A percentile compares a stretch with the other conserved stretches of the same genome.
Conservation (phyloP, 2,329 filamentous ascomycete species). For the Endoconidiophora polonica region DNA sequence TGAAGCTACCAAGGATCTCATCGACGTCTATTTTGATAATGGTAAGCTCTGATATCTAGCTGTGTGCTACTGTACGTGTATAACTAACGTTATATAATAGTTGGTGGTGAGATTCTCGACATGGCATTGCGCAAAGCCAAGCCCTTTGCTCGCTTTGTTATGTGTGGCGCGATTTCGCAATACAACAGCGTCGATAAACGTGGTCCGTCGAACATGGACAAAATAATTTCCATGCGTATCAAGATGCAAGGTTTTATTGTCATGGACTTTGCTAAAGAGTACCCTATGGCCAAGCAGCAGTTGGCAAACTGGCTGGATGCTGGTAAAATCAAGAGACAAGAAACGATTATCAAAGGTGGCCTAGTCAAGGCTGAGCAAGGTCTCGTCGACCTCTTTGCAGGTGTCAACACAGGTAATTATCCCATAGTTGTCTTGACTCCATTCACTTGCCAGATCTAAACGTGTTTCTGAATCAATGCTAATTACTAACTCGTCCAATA, state of each 20-base stretch:
- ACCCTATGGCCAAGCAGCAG: conserved; percentile 38
- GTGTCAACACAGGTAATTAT: conserved; percentile 50
- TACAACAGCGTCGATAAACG: conserved; percentile 41
- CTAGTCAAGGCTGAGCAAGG: conserved; percentile 45
- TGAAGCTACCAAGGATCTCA: conserved; percentile 39
- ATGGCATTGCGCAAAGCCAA: conserved; percentile 47
- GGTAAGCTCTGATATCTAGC: conserved; percentile 16
- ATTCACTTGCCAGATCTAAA: neutral
- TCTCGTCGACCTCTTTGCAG: conserved; percentile 47
- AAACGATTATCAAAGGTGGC: conserved; percentile 56
- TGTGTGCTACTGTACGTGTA: conserved; percentile 3
- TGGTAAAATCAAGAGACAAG: conserved; percentile 55
- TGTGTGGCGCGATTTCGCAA: conserved; percentile 54
- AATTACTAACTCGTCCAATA: neutral
- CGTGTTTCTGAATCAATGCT: neutral
- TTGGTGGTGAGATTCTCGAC: conserved; percentile 55
- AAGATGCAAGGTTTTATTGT: conserved; percentile 58
- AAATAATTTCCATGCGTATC: conserved; percentile 37
- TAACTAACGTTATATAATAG: conserved; percentile 17
- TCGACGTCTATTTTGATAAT: conserved; percentile 61
- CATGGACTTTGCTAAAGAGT: conserved; percentile 47
- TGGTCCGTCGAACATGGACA: conserved; percentile 39
- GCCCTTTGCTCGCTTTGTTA: conserved; percentile 45
- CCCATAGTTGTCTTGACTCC: no score
- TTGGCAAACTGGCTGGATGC: conserved; percentile 51